Evolutionary conservation across 495 filamentous ascomycete species (phyloP), one percentile per base, ranked within the genome.

Genomic region (Xylaria grammica): DNA sequence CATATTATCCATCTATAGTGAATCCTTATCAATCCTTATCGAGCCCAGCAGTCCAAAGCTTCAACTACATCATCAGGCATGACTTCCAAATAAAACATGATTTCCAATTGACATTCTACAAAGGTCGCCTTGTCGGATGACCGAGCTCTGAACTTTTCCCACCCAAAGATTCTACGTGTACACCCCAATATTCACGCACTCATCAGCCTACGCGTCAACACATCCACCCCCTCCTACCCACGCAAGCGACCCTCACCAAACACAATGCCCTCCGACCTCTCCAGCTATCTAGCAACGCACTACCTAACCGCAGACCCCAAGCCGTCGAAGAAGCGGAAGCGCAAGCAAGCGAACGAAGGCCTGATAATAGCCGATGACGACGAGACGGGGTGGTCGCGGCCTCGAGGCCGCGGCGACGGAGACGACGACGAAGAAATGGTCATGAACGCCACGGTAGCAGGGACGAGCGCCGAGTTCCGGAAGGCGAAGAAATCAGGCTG

Each of bases 281-380:
- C 93, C 29, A 86, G 87, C 76, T 99, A 98, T 77, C 89, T 99
- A 54, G 94, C 95, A 57, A 90, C 93, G 67, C 96, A 93, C 77
- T 99, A 99, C 78, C 89, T 99, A 4, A 90, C 78, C 36, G 75
- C 91, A 32, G 91, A 94, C 74, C 78, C 87, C 45, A 87, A 89
- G 50, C 81, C 89, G 13, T 88, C 90, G 73, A 93, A 94, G 72
- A 90, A 88, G 72, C 93, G 92, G 78, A 97, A 96, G 81, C 88
- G 90, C 67, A 95, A 95, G 73, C 75, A 80, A 64, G 76, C 78
- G n/a, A 73, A 78, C 49, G 60, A 74, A 29, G 92, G 93, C 62
- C 88, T 98, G 20, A 87, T 92, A 62, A 97, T 98, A 68, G 90
- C 90, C 68, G 93, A 97, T 78, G 94, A 97, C 80, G 94, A 98